Percentiles rank a stretch among this genome's conserved stretches.
phyloP scores from a whole-genome alignment of 306 rosid genomes.

The Lupinus albus region DNA sequence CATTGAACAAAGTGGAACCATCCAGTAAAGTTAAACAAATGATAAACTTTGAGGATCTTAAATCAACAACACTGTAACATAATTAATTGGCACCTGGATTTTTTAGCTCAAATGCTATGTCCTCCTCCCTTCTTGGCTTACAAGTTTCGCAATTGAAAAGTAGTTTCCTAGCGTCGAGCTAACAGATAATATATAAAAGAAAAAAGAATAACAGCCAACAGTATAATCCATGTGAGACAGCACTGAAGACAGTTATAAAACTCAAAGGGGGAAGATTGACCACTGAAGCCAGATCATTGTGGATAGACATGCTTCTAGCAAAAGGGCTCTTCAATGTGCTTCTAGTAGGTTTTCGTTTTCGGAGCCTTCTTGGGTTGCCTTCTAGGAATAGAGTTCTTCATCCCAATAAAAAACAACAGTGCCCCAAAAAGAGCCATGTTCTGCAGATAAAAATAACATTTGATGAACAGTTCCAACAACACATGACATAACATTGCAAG shows the following conservation, averaged over 20 bases:
- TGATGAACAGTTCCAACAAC: constrained; percentile 1
- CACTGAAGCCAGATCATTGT: constrained; percentile 21
- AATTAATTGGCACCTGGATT: constrained; percentile 28
- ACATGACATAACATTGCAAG: constrained; percentile 14
- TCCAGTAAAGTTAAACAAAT: constrained; percentile 20
- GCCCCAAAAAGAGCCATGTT: constrained; percentile 72
- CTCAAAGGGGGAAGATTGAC: constrained; percentile 24
- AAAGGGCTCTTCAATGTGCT: constrained; percentile 22
- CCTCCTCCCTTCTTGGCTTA: neutral
- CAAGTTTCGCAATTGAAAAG: constrained; percentile 34
- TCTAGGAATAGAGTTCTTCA: constrained; percentile 63
- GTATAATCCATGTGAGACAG: constrained; percentile 28
- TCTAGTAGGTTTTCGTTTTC: constrained; percentile 58
- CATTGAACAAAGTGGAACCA: neutral
- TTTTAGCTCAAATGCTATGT: constrained; percentile 13
- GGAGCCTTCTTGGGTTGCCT: constrained; percentile 57
- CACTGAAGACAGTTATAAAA: constrained; percentile 33
- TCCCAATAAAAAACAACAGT: constrained; percentile 63
- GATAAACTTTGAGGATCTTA: constrained; percentile 27
- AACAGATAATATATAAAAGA: constrained; percentile 14
- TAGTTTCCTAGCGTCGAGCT: constrained; percentile 36
- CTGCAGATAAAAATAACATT: constrained; percentile 44
- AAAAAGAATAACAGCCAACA: constrained; percentile 32
- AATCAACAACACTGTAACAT: constrained; percentile 26
- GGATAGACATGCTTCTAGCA: neutral